Percentiles rank a stretch among this genome's conserved stretches.
phyloP scores from a whole-genome alignment of 495 filamentous ascomycete species.

The Penicillium cosmopolitanum region DNA sequence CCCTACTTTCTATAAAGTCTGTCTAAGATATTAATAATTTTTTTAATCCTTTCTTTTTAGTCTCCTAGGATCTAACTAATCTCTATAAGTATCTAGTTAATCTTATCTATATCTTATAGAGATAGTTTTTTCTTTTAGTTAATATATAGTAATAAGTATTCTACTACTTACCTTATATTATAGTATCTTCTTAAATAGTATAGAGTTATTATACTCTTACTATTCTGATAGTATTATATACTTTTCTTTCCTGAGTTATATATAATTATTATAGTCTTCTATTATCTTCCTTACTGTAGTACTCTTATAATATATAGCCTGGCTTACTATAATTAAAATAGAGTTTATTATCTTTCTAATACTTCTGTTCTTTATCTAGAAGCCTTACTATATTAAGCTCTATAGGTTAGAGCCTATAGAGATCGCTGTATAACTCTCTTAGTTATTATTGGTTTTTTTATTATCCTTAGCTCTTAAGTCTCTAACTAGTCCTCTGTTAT shows the following conservation, averaged over 20 bases:
- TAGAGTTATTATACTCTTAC: neutral
- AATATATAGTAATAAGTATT: too few species aligned
- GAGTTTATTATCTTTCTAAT: neutral
- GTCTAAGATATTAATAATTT: too few species aligned
- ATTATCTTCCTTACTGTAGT: neutral
- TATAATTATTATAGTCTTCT: neutral
- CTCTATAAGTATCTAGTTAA: too few species aligned
- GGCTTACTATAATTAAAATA: neutral
- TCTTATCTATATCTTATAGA: too few species aligned
- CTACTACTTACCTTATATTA: neutral
- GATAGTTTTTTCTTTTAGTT: too few species aligned
- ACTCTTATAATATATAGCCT: neutral
- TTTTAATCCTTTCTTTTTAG: too few species aligned
- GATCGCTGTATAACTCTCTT: too few species aligned
- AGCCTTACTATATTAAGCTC: slow-evolving; percentile 4
- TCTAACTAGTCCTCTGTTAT: too few species aligned
- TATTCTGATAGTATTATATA: neutral
- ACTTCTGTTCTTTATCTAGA: slow-evolving; percentile 1
- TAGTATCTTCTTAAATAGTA: neutral
- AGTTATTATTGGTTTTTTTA: too few species aligned
- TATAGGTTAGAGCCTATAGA: neutral
- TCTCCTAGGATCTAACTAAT: too few species aligned
- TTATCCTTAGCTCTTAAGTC: too few species aligned
- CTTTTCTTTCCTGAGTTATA: neutral
- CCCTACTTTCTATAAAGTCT: too few species aligned